phyloP scores from a whole-genome alignment of 2,329 filamentous ascomycete species.

The Tolypocladium nubicola region DNA sequence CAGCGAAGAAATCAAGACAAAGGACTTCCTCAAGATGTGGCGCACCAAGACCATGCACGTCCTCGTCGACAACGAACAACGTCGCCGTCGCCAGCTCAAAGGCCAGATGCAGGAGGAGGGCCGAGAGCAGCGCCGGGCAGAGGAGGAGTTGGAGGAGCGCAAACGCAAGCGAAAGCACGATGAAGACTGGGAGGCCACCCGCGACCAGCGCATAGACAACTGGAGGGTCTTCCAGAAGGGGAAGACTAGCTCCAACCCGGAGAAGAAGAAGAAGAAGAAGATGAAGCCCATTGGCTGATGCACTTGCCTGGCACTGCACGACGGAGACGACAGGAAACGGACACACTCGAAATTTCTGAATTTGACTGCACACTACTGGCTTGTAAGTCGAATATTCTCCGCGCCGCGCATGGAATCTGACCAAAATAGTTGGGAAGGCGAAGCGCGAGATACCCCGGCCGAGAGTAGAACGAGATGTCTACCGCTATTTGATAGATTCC shows the following conservation, averaged over 20 bases:
- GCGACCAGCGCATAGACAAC: conserved; percentile 83
- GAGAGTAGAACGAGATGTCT: not conserved
- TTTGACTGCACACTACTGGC: conserved; percentile 1
- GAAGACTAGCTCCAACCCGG: conserved; percentile 36
- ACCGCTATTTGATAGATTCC: not conserved
- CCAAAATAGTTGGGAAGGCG: conserved; percentile 7
- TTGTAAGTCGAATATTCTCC: conserved; percentile 21
- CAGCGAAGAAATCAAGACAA: conserved; percentile 74
- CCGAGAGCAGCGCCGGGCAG: conserved; percentile 72
- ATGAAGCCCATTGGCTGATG: conserved; percentile 51
- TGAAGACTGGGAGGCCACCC: conserved; percentile 86
- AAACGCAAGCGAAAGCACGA: conserved; percentile 88
- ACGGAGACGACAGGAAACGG: not conserved
- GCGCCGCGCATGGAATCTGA: conserved; percentile 18
- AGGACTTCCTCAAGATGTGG: conserved; percentile 78
- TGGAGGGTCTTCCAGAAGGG: conserved; percentile 89
- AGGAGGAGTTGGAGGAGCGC: conserved; percentile 71
- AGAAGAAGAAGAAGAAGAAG: conserved; percentile 55
- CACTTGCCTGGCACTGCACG: not conserved
- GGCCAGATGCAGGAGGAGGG: conserved; percentile 96
- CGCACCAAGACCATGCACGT: conserved; percentile 82
- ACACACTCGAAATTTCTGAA: not conserved
- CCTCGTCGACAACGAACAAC: conserved; percentile 83
- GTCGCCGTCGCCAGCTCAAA: conserved; percentile 75
- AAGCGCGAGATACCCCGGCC: conserved; percentile 1